Conservation (phyloP, 331 rosid genomes). For the Rosa hybrid region DNA sequence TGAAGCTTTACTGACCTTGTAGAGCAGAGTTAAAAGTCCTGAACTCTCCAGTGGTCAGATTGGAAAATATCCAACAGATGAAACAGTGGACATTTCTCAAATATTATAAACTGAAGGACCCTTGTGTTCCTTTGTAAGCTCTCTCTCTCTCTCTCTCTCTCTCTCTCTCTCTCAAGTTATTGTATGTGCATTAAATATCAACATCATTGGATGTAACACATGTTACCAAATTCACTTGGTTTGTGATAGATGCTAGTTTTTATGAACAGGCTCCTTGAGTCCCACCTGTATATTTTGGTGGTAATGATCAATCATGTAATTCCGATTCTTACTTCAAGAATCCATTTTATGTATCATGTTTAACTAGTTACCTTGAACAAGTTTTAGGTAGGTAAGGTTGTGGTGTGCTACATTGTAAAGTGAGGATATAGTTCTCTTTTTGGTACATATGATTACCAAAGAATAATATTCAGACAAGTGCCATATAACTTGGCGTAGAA, state of each 20-base stretch:
- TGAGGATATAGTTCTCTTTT: neutral
- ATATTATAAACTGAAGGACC: no score
- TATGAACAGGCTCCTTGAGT: neutral
- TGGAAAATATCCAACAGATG: no score
- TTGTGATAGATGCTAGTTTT: conserved; percentile 1
- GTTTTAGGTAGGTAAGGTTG: neutral
- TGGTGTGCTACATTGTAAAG: neutral
- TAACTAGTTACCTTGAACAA: conserved; percentile 3
- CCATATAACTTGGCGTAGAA: neutral
- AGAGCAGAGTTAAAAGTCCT: no score
- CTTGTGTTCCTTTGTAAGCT: no score
- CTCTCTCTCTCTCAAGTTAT: no score
- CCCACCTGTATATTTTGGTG: neutral
- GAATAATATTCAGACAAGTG: neutral
- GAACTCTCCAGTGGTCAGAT: no score
- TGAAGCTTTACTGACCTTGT: no score
- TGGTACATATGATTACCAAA: neutral
- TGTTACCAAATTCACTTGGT: neutral
- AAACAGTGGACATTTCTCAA: no score
- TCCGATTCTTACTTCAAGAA: neutral
- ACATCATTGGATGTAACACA: no score
- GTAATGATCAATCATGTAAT: neutral
- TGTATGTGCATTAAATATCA: no score
- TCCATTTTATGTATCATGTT: neutral
- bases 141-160: no score